These are phyloP conservation scores for Hippophae tibetana DNA, from an alignment of 306 rosid genomes.

Conservation along the genomic window DNA sequence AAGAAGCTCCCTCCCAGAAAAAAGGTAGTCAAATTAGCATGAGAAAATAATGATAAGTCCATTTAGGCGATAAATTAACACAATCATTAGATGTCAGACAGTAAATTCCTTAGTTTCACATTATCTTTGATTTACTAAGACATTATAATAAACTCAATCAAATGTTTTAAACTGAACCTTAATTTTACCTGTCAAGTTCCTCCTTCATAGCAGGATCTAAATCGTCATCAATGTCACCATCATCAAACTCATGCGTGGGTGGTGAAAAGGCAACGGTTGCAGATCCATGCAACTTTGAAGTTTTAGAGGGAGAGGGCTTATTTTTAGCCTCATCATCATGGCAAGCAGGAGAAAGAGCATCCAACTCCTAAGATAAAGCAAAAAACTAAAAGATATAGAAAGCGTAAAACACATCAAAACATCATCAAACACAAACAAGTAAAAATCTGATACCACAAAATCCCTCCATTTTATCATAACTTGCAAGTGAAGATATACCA, in stretches of 20 bases:
- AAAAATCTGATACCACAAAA: too few species aligned
- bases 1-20: too few species aligned
- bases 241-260: slow-evolving; percentile 40
- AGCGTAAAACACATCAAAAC: not conserved
- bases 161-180: slow-evolving; percentile 13
- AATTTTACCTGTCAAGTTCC: slow-evolving; percentile 72
- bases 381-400: slow-evolving; percentile 16
- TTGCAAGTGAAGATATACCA: not conserved
- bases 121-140: too few species aligned
- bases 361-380: slow-evolving; percentile 34
- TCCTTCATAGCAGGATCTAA: slow-evolving; percentile 85
- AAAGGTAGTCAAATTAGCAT: too few species aligned
- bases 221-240: slow-evolving; percentile 66
- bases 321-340: slow-evolving; percentile 32
- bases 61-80: too few species aligned
- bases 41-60: too few species aligned
- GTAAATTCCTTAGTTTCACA: too few species aligned
- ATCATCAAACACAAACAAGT: not conserved
- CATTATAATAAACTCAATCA: not conserved
- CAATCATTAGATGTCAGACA: too few species aligned
- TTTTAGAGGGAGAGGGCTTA: slow-evolving; percentile 39
- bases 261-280: slow-evolving; percentile 28
- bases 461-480: not conserved
- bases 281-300: slow-evolving; percentile 37
- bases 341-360: slow-evolving; percentile 35